These are phyloP conservation scores for Esteya vermicola DNA, from an alignment of 2,329 filamentous ascomycete genomes.

Conservation along the genomic window DNA sequence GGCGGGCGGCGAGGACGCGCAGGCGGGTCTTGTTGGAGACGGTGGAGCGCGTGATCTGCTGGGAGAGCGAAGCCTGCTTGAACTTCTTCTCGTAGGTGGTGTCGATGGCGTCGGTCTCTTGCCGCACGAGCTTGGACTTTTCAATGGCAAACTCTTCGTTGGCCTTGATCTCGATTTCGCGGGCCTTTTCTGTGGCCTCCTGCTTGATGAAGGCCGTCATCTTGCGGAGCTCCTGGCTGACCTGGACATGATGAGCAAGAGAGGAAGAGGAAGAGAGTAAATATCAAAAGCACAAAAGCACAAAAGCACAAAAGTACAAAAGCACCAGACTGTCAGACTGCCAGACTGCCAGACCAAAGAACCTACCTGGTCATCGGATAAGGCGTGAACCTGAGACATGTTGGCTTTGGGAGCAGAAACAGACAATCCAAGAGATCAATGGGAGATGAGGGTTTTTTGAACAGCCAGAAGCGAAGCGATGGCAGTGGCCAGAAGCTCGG, in stretches of 20 bases:
- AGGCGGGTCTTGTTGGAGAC: slow-evolving; percentile 93
- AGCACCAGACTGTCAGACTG: background rate
- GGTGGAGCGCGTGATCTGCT: slow-evolving; percentile 95
- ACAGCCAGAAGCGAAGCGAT: background rate
- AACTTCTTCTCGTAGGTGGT: slow-evolving; percentile 93
- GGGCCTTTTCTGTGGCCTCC: slow-evolving; percentile 91
- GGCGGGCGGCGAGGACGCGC: slow-evolving; percentile 71
- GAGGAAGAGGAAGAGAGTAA: background rate
- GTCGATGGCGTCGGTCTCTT: slow-evolving; percentile 90
- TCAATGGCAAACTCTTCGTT: slow-evolving; percentile 99
- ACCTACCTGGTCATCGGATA: slow-evolving; percentile 91
- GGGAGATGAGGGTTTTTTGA: slow-evolving; percentile 8
- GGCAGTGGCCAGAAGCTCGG: background rate
- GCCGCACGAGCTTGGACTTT: slow-evolving; percentile 94
- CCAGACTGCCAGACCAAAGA: slow-evolving; percentile 1
- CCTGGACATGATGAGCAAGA: slow-evolving; percentile 44
- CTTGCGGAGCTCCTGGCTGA: slow-evolving; percentile 96
- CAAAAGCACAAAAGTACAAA: background rate
- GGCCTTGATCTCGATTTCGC: slow-evolving; percentile 95
- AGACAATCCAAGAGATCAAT: no score
- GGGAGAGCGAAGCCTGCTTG: slow-evolving; percentile 95
- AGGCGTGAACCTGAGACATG: slow-evolving; percentile 87
- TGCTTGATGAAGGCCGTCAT: slow-evolving; percentile 99
- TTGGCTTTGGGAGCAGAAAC: slow-evolving; percentile 22
- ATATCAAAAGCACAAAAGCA: background rate